Conservation (phyloP, 352 stramenopile species). For the Phytophthora tentaculata region DNA sequence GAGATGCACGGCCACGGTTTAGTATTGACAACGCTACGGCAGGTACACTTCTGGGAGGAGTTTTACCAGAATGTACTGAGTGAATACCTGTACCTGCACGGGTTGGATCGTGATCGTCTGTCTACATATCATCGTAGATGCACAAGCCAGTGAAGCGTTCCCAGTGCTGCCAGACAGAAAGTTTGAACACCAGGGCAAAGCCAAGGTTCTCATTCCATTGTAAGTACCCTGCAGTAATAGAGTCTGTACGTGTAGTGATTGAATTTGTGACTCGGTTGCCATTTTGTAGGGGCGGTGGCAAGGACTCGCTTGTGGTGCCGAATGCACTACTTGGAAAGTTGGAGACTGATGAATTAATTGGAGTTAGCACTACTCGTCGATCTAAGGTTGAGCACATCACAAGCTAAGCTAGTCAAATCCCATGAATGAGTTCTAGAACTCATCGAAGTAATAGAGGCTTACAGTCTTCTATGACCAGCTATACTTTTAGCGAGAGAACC, state of each 20-base stretch:
- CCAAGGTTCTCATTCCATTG: conserved; percentile 40
- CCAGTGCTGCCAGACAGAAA: conserved; percentile 30
- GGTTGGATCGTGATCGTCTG: conserved; percentile 41
- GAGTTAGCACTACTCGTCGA: too few species aligned
- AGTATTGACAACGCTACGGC: background rate
- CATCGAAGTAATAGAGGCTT: too few species aligned
- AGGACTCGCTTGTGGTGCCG: conserved; percentile 44
- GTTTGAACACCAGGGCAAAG: conserved; percentile 23
- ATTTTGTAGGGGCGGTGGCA: conserved; percentile 38
- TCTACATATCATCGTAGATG: conserved; percentile 36
- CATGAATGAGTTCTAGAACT: too few species aligned
- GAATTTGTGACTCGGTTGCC: background rate
- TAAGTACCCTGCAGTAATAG: conserved; percentile 26
- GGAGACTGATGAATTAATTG: too few species aligned
- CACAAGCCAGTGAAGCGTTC: conserved; percentile 15
- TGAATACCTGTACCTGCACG: conserved; percentile 46
- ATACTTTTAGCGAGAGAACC: too few species aligned
- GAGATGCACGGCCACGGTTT: too few species aligned
- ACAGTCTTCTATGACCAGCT: too few species aligned
- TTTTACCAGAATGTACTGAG: conserved; percentile 52
- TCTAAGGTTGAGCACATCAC: too few species aligned
- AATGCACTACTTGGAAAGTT: too few species aligned
- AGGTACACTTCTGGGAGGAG: conserved; percentile 48
- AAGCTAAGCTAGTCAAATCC: too few species aligned
- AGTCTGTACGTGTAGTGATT: background rate